Percentiles rank a stretch among this genome's conserved stretches.
Evolutionary conservation across 2,329 filamentous ascomycete species (phyloP).

Genomic region (Stagonosporopsis tanaceti): DNA sequence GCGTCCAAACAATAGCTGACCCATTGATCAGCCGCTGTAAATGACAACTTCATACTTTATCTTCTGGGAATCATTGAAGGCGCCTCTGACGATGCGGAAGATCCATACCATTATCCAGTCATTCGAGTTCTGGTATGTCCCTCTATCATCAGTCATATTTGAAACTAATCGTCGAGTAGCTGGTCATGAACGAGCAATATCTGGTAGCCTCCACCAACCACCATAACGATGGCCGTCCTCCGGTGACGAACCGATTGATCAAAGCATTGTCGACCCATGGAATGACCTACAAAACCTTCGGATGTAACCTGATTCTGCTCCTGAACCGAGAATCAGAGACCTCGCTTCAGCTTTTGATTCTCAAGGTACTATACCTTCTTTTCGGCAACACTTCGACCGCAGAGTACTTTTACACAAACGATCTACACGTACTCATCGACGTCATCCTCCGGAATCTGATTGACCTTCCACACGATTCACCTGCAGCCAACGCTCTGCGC

Average conservation of each 20-base stretch:
- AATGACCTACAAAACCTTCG: conserved; percentile 87
- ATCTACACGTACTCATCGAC: conserved; percentile 90
- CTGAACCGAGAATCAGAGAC: conserved; percentile 94
- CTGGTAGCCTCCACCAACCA: conserved; percentile 73
- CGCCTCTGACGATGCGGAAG: conserved; percentile 83
- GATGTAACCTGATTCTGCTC: conserved; percentile 94
- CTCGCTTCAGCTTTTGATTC: conserved; percentile 90
- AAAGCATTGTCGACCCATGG: conserved; percentile 87
- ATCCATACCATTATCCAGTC: conserved; percentile 95
- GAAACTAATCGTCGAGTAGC: conserved; percentile 57
- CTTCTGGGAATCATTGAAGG: conserved; percentile 89
- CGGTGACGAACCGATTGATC: conserved; percentile 89
- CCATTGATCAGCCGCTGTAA: conserved; percentile 58
- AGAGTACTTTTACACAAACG: conserved; percentile 99
- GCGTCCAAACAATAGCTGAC: conserved; percentile 20
- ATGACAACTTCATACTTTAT: conserved; percentile 82
- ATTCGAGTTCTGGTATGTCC: conserved; percentile 84
- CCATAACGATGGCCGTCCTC: conserved; percentile 52
- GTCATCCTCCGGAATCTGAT: conserved; percentile 97
- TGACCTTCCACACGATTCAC: conserved; percentile 84
- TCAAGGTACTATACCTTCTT: conserved; percentile 93
- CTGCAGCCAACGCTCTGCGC: conserved; percentile 64
- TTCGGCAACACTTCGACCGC: conserved; percentile 92
- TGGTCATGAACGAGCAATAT: conserved; percentile 97
- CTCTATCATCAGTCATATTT: not conserved